Conservation (phyloP, 805 yeast species). For the Starmerella potacharoeniae region DNA sequence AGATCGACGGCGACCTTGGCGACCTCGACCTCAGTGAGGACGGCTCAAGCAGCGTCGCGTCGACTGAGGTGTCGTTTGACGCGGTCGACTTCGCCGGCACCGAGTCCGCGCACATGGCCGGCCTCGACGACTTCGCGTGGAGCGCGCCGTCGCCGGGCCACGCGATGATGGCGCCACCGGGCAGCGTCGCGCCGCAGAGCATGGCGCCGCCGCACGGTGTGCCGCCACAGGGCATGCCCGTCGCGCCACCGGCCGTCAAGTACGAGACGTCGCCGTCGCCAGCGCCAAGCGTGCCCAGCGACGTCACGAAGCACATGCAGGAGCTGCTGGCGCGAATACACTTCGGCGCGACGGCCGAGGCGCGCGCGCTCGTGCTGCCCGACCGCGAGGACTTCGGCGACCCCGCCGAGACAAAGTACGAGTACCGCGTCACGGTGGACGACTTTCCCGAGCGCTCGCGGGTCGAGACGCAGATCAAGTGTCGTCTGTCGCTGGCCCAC, state of each 20-base stretch:
- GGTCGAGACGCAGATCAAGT: slow-evolving; percentile 90
- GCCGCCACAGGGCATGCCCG: background rate
- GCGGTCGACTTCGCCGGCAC: background rate
- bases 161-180: background rate
- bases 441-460: slow-evolving; percentile 73
- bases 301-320: slow-evolving; percentile 11
- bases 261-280: background rate
- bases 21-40: slow-evolving; percentile 20
- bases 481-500: slow-evolving; percentile 57
- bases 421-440: slow-evolving; percentile 28
- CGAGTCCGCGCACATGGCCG: background rate
- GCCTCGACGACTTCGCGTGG: background rate
- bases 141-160: background rate
- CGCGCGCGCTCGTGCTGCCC: slow-evolving; percentile 7
- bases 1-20: slow-evolving; percentile 3
- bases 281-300: background rate
- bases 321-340: slow-evolving; percentile 14
- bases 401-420: slow-evolving; percentile 8
- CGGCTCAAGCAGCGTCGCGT: slow-evolving; percentile 19
- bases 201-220: background rate
- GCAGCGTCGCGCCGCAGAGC: background rate
- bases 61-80: slow-evolving; percentile 15
- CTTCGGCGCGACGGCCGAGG: slow-evolving; percentile 19
- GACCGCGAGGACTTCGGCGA: slow-evolving; percentile 11
- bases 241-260: background rate